phyloP scores from a whole-genome alignment of 768 basidiomycete genomes.

The Pleurotus pulmonarius region DNA sequence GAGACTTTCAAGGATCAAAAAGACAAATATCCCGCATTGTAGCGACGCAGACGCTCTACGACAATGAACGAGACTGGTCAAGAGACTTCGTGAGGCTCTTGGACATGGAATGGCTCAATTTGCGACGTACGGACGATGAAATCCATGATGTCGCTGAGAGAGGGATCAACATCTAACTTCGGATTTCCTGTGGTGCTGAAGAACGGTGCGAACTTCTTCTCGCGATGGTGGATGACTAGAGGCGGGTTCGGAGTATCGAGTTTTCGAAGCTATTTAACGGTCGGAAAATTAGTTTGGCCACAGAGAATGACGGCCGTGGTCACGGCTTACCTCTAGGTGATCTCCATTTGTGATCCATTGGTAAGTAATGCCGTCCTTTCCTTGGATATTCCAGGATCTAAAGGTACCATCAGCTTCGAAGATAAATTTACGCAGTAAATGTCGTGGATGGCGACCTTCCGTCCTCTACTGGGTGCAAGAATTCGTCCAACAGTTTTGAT shows the following conservation, averaged over 20 bases:
- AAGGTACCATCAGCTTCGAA: background rate
- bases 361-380: background rate
- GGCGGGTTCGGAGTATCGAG: background rate
- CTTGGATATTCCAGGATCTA: background rate
- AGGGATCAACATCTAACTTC: background rate
- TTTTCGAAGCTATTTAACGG: background rate
- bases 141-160: background rate
- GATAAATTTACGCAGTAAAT: background rate
- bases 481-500: background rate
- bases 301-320: background rate
- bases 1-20: background rate
- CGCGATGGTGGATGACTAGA: background rate
- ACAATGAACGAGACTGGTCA: slow-evolving; percentile 2
- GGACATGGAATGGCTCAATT: background rate
- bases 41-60: slow-evolving; percentile 4
- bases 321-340: background rate
- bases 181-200: background rate
- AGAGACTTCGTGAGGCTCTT: background rate
- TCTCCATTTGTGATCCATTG: background rate
- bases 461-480: background rate
- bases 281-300: background rate
- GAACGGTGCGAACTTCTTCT: background rate
- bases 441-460: background rate
- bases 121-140: background rate
- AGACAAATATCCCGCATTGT: background rate